Conservation (phyloP, 176 grass and related monocot species). For the Oryza meyeriana region DNA sequence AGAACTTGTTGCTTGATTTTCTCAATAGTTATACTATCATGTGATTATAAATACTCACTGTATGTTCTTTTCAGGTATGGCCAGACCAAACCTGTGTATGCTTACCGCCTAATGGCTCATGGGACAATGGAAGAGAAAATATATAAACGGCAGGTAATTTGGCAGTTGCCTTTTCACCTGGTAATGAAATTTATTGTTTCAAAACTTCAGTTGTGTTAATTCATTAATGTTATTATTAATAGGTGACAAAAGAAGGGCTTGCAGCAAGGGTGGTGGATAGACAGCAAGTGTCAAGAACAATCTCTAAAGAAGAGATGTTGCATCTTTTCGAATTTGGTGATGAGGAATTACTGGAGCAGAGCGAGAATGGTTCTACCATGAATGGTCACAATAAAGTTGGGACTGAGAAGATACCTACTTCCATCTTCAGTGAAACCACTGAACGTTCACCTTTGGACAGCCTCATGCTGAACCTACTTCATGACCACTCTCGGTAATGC, state of each 20-base stretch:
- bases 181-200: slow-evolving; percentile 15
- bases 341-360: slow-evolving; percentile 66
- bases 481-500: slow-evolving; percentile 65
- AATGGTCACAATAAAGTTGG: slow-evolving; percentile 22
- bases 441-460: slow-evolving; percentile 46
- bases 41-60: slow-evolving; percentile 13
- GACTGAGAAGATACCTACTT: slow-evolving; percentile 30
- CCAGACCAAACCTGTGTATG: slow-evolving; percentile 86
- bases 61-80: slow-evolving; percentile 72
- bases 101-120: slow-evolving; percentile 93
- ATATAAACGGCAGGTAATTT: slow-evolving; percentile 91
- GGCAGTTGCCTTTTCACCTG: not conserved
- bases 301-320: slow-evolving; percentile 96
- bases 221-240: not conserved
- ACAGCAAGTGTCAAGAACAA: slow-evolving; percentile 96
- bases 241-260: slow-evolving; percentile 98
- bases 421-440: slow-evolving; percentile 31
- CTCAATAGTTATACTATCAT: slow-evolving; percentile 14
- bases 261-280: slow-evolving; percentile 97
- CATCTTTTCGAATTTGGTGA: slow-evolving; percentile 98
- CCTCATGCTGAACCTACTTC: slow-evolving; percentile 78
- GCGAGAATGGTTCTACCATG: slow-evolving; percentile 26
- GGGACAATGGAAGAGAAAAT: slow-evolving; percentile 99
- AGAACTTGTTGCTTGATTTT: slow-evolving; percentile 20
- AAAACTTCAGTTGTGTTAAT: slow-evolving; percentile 14